Evolutionary conservation across 139 green algal genomes (phyloP).

Genomic region (Micractinium conductrix): DNA sequence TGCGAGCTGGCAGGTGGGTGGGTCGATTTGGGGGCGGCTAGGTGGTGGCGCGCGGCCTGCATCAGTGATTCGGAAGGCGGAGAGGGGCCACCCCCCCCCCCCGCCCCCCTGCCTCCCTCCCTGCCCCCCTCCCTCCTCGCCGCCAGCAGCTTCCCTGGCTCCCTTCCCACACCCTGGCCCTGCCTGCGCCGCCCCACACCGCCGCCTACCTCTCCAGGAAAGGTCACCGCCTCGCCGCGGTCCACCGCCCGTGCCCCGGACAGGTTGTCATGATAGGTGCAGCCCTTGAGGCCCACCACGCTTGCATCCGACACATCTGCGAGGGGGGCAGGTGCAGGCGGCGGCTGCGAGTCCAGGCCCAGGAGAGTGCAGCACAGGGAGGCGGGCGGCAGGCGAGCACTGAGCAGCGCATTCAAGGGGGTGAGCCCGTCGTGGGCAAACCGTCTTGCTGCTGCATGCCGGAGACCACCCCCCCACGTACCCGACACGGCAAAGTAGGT

Average conservation of each 20-base stretch:
- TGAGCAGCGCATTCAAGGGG: not conserved
- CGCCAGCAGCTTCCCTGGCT: no score
- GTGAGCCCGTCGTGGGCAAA: not conserved
- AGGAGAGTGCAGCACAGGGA: not conserved
- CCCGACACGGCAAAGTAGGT: constrained; percentile 78
- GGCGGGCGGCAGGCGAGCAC: no score
- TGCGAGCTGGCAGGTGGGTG: not conserved
- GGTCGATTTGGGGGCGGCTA: no score
- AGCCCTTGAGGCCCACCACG: constrained; percentile 60
- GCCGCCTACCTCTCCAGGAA: constrained; percentile 51
- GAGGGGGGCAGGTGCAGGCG: not conserved
- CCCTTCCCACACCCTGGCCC: no score
- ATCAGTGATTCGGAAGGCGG: no score
- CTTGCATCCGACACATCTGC: not conserved
- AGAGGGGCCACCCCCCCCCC: no score
- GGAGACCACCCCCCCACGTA: constrained; percentile 45
- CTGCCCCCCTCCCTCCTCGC: no score
- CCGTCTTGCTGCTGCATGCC: no score
- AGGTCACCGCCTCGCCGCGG: constrained; percentile 46
- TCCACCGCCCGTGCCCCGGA: constrained; percentile 41
- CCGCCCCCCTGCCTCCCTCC: no score
- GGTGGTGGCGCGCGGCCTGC: not conserved
- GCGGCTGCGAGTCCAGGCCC: no score
- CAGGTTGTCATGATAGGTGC: constrained; percentile 78
- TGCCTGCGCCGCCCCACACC: no score